phyloP scores from a whole-genome alignment of 208 protist species.

The Crithidia brevicula region DNA sequence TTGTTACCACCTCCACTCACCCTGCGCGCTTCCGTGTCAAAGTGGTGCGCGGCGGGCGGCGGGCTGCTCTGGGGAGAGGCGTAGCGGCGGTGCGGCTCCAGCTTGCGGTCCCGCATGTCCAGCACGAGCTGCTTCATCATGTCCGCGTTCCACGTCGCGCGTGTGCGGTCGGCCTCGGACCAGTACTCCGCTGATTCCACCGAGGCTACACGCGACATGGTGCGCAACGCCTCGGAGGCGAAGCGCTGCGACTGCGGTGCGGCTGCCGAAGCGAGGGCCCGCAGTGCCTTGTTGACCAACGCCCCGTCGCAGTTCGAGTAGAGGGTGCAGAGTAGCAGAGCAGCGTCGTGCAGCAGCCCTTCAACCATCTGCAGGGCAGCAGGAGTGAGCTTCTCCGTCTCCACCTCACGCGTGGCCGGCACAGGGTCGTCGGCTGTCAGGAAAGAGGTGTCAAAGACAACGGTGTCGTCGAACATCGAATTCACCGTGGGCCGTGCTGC shows the following conservation, averaged over 20 bases:
- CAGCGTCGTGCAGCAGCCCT: slow-evolving; percentile 84
- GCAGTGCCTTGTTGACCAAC: slow-evolving; percentile 67
- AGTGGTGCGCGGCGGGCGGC: background rate
- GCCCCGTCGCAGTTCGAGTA: slow-evolving; percentile 66
- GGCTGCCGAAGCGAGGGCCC: slow-evolving; percentile 35
- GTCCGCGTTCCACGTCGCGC: slow-evolving; percentile 77
- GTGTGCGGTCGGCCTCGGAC: slow-evolving; percentile 79
- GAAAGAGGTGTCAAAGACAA: slow-evolving; percentile 67
- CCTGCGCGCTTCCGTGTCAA: background rate
- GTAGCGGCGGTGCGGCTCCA: slow-evolving; percentile 44
- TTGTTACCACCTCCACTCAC: slow-evolving; percentile 1
- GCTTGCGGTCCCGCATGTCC: slow-evolving; percentile 67
- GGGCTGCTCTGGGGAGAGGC: slow-evolving; percentile 8
- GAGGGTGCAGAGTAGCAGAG: slow-evolving; percentile 75
- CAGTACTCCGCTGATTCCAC: slow-evolving; percentile 55
- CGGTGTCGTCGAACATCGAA: slow-evolving; percentile 68
- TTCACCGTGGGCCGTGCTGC: slow-evolving; percentile 79
- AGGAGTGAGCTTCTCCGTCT: slow-evolving; percentile 25
- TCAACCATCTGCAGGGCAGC: slow-evolving; percentile 42
- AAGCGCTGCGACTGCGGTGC: slow-evolving; percentile 76
- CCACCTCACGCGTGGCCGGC: slow-evolving; percentile 34
- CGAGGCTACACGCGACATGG: slow-evolving; percentile 81
- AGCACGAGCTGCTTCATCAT: slow-evolving; percentile 84
- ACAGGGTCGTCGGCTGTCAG: slow-evolving; percentile 53
- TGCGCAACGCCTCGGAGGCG: slow-evolving; percentile 72